Conservation (phyloP, 805 yeast species). For the Tetrapisispora iriomotensis region DNA sequence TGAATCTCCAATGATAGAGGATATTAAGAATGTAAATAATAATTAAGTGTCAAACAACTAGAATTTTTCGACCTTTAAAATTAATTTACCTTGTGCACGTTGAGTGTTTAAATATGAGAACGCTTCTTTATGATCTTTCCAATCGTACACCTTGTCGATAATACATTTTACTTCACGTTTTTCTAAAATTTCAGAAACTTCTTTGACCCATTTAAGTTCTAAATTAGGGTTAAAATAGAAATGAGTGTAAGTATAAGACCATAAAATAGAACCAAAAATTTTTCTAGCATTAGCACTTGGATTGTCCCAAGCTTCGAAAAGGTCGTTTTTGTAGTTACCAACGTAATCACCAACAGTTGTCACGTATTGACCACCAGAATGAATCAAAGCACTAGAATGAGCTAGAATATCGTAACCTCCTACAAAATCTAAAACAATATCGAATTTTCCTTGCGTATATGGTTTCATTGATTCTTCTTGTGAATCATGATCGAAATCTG, state of each 20-base stretch:
- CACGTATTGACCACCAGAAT: conserved; percentile 41
- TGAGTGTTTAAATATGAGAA: conserved; percentile 40
- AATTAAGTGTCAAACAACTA: conserved; percentile 7
- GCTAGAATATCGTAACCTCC: conserved; percentile 53
- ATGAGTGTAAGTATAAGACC: conserved; percentile 31
- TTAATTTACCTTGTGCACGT: conserved; percentile 59
- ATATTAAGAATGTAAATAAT: not conserved
- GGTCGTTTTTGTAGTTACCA: conserved; percentile 31
- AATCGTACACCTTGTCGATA: conserved; percentile 47
- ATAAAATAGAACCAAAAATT: conserved; percentile 27
- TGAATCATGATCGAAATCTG: conserved; percentile 26
- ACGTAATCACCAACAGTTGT: conserved; percentile 57
- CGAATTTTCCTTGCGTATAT: conserved; percentile 41
- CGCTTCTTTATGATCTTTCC: conserved; percentile 50
- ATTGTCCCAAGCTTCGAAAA: conserved; percentile 30
- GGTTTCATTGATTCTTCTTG: conserved; percentile 19
- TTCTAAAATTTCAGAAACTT: conserved; percentile 38
- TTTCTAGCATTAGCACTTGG: conserved; percentile 31
- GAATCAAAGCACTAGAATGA: conserved; percentile 36
- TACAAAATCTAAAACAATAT: conserved; percentile 57
- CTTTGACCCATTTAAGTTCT: conserved; percentile 32
- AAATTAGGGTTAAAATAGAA: conserved; percentile 29
- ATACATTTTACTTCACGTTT: conserved; percentile 37
- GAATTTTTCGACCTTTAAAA: conserved; percentile 38
- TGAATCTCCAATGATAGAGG: not conserved